These are phyloP conservation scores for Cystobasidium sp. DNA, from an alignment of 1,284 basidiomycete genomes.

Conservation along the genomic window DNA sequence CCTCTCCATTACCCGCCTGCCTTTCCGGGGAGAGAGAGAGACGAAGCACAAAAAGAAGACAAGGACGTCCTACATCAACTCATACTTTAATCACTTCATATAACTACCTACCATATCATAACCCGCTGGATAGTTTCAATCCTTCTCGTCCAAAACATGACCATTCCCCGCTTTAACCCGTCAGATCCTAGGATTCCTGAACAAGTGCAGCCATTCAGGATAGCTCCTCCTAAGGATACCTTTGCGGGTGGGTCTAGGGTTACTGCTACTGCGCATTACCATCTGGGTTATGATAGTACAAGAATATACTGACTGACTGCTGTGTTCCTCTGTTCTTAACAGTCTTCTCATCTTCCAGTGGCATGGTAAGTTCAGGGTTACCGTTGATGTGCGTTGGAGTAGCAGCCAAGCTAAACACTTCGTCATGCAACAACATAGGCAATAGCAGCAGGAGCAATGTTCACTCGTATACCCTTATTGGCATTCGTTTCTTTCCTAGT, in stretches of 20 bases:
- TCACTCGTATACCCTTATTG: constrained; percentile 33
- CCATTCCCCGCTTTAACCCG: constrained; percentile 20
- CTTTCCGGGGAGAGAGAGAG: too few species aligned
- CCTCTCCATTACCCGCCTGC: too few species aligned
- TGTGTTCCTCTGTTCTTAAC: not conserved
- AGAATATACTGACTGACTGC: not conserved
- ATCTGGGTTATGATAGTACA: not conserved
- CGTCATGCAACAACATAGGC: constrained; percentile 1
- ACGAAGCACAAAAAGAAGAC: too few species aligned
- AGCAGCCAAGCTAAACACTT: not conserved
- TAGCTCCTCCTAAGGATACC: constrained; percentile 22
- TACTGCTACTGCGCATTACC: not conserved
- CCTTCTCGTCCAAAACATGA: not conserved
- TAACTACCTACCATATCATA: not conserved
- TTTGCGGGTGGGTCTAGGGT: constrained; percentile 10
- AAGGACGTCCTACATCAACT: too few species aligned
- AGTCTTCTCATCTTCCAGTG: constrained; percentile 28
- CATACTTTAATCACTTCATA: not conserved
- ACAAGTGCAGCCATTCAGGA: constrained; percentile 31
- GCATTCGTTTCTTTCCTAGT: constrained; percentile 30
- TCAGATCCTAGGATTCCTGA: constrained; percentile 24
- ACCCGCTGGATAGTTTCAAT: not conserved
- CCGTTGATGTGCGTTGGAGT: not conserved
- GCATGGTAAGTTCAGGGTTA: constrained; percentile 18
- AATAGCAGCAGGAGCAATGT: constrained; percentile 38